A percentile compares a stretch with the other conserved stretches of the same genome.
Evolutionary conservation across 352 stramenopile species (phyloP).

Genomic region (Plasmopara viticola): DNA sequence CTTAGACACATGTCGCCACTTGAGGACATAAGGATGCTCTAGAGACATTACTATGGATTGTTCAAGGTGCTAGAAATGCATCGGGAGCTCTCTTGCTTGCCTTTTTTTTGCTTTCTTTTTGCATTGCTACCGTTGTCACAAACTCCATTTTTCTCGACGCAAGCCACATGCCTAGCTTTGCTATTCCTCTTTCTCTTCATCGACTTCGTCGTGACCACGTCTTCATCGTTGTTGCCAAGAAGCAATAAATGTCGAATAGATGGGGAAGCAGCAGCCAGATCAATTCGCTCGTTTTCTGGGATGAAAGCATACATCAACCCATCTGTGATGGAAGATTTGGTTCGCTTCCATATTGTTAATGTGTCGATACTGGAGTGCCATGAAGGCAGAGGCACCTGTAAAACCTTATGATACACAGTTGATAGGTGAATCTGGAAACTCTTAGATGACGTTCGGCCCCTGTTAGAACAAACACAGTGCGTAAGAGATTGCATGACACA

Average conservation of each 20-base stretch:
- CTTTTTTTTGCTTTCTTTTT: slow-evolving; percentile 1
- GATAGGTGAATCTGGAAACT: slow-evolving; percentile 90
- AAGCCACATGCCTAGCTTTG: slow-evolving; percentile 1
- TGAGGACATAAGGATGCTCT: too few species aligned
- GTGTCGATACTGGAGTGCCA: slow-evolving; percentile 92
- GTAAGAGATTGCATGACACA: slow-evolving; percentile 1
- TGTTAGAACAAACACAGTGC: slow-evolving; percentile 10
- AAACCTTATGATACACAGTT: slow-evolving; percentile 90
- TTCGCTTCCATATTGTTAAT: slow-evolving; percentile 93
- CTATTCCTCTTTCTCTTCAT: slow-evolving; percentile 21
- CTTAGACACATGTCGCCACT: too few species aligned
- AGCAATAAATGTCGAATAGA: slow-evolving; percentile 62
- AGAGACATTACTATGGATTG: too few species aligned
- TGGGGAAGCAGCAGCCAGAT: slow-evolving; percentile 52
- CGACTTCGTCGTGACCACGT: slow-evolving; percentile 6
- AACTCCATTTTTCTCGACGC: background rate
- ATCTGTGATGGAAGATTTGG: slow-evolving; percentile 84
- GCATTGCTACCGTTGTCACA: too few species aligned
- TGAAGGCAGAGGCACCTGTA: slow-evolving; percentile 86
- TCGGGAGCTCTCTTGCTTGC: background rate
- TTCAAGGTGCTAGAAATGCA: too few species aligned
- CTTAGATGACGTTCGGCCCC: slow-evolving; percentile 86
- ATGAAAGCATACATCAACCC: slow-evolving; percentile 74
- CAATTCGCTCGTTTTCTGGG: slow-evolving; percentile 61
- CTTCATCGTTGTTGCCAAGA: slow-evolving; percentile 7